Conservation (phyloP, 495 filamentous ascomycete genomes). For the Haplographium delicatum region DNA sequence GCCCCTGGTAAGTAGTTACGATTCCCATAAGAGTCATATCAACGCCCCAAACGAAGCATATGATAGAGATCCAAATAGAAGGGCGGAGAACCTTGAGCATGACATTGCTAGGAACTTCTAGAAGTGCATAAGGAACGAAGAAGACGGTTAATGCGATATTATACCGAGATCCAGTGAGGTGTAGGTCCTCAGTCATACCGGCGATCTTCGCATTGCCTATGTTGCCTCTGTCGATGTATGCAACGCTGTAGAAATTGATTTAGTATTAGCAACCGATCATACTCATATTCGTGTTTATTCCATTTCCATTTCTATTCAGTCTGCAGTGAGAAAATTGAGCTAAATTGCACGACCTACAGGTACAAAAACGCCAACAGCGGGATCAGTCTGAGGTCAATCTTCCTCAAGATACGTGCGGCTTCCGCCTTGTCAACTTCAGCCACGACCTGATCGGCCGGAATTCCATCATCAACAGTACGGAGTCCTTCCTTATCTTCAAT, state of each 20-base stretch:
- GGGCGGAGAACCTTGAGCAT: constrained; percentile 75
- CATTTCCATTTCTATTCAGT: too few relatives aligned
- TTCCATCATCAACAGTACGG: too few relatives aligned
- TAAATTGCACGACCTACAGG: constrained; percentile 35
- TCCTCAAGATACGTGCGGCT: not conserved
- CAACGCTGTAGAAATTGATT: constrained; percentile 17
- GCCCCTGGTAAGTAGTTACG: constrained; percentile 33
- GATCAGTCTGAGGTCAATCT: constrained; percentile 34
- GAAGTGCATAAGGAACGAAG: constrained; percentile 32
- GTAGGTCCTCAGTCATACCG: constrained; percentile 29
- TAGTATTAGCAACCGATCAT: too few relatives aligned
- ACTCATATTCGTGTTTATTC: too few relatives aligned
- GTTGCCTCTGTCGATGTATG: constrained; percentile 34
- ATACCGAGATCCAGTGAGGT: constrained; percentile 24
- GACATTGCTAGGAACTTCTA: constrained; percentile 79
- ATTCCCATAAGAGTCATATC: constrained; percentile 56
- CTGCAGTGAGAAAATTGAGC: too few relatives aligned
- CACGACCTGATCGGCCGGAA: not conserved
- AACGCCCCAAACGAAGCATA: constrained; percentile 61
- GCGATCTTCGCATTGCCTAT: constrained; percentile 38
- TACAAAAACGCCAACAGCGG: constrained; percentile 43
- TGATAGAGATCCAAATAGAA: constrained; percentile 68
- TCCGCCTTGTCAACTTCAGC: not conserved
- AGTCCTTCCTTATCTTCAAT: too few relatives aligned
- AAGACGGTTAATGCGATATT: constrained; percentile 11